Percentiles rank a stretch among this genome's conserved stretches.
These are phyloP conservation scores for Trypanosoma scelopori DNA, from an alignment of 208 protist species.

Conservation along the genomic window DNA sequence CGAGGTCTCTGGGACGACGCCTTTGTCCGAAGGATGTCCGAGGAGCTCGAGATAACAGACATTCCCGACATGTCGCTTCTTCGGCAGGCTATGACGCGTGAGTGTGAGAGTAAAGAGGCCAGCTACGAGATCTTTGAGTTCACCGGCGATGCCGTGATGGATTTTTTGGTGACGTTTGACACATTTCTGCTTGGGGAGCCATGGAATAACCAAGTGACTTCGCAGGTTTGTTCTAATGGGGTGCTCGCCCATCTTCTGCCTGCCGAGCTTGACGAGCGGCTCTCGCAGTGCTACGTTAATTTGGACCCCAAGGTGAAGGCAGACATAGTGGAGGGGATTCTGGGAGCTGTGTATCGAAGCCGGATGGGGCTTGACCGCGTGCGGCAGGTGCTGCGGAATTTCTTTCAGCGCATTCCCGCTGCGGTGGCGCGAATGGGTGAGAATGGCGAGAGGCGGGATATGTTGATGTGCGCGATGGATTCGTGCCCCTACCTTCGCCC, in stretches of 20 bases:
- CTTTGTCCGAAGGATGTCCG: conserved; percentile 3
- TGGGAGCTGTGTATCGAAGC: conserved; percentile 56
- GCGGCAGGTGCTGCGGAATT: conserved; percentile 34
- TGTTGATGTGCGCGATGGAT: neutral
- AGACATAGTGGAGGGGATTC: conserved; percentile 67
- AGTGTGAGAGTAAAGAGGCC: conserved; percentile 39
- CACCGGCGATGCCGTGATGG: conserved; percentile 70
- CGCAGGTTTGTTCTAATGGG: conserved; percentile 41
- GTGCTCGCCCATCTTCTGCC: conserved; percentile 57
- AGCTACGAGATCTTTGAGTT: conserved; percentile 77
- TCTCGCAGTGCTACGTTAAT: conserved; percentile 28
- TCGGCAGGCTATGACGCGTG: conserved; percentile 44
- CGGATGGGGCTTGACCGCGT: conserved; percentile 42
- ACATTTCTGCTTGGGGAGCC: conserved; percentile 24
- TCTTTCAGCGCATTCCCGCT: conserved; percentile 40
- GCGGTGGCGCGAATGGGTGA: neutral
- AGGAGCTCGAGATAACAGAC: conserved; percentile 17
- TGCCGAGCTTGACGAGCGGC: conserved; percentile 21
- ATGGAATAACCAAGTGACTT: conserved; percentile 12
- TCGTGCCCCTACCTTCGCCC: conserved; percentile 17
- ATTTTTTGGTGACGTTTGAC: conserved; percentile 55
- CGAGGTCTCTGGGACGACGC: conserved; percentile 1
- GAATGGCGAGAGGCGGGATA: neutral
- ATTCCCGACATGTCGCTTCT: conserved; percentile 15
- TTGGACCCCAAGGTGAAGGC: conserved; percentile 44